phyloP scores from a whole-genome alignment of 805 yeast species.

The Wickerhamomyces ciferrii region DNA sequence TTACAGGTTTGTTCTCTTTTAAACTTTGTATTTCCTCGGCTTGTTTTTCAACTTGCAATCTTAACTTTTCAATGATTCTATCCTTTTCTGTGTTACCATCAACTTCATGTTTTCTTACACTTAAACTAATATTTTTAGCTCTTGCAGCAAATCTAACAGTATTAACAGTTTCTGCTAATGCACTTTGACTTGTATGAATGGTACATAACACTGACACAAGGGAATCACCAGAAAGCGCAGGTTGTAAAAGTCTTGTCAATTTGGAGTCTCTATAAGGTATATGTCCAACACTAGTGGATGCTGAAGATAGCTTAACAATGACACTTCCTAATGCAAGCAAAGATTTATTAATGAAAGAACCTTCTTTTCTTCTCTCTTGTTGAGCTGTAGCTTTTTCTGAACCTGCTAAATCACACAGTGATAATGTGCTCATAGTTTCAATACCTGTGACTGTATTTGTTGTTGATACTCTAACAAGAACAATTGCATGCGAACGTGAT shows the following conservation, averaged over 20 bases:
- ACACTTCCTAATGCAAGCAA: slow-evolving; percentile 87
- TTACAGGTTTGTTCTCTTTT: slow-evolving; percentile 13
- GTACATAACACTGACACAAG: slow-evolving; percentile 85
- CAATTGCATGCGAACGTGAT: slow-evolving; percentile 88
- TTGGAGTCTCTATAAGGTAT: slow-evolving; percentile 93
- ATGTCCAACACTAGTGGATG: slow-evolving; percentile 44
- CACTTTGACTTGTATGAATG: slow-evolving; percentile 57
- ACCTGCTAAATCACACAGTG: slow-evolving; percentile 94
- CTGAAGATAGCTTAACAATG: slow-evolving; percentile 60
- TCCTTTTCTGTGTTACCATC: slow-evolving; percentile 37
- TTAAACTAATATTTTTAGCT: slow-evolving; percentile 79
- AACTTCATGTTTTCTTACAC: slow-evolving; percentile 49
- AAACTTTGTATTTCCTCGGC: slow-evolving; percentile 42
- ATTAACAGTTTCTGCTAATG: slow-evolving; percentile 74
- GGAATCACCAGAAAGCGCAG: slow-evolving; percentile 85
- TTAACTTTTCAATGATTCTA: slow-evolving; percentile 49
- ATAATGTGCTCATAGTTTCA: slow-evolving; percentile 53
- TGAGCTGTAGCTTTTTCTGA: slow-evolving; percentile 75
- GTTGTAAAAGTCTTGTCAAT: slow-evolving; percentile 83
- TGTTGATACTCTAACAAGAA: slow-evolving; percentile 55
- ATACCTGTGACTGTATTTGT: slow-evolving; percentile 34
- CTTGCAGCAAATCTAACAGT: slow-evolving; percentile 90
- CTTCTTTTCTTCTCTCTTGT: slow-evolving; percentile 84
- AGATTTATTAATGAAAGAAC: slow-evolving; percentile 88
- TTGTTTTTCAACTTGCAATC: slow-evolving; percentile 56